phyloP scores from a whole-genome alignment of 2,329 filamentous ascomycete genomes.

The Aureobasidium sp. region DNA sequence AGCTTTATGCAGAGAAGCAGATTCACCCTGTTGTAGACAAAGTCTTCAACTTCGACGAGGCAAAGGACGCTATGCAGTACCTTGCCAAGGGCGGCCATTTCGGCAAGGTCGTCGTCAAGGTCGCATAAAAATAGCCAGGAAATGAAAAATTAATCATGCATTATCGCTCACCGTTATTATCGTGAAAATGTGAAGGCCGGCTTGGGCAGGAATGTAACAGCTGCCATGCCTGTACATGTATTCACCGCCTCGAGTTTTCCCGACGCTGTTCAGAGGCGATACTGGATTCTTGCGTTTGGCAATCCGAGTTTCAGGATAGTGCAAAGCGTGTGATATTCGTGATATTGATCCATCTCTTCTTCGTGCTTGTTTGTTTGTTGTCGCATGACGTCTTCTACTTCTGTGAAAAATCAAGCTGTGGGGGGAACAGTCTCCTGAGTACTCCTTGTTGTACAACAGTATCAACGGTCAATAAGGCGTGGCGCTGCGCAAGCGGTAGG shows the following conservation, averaged over 20 bases:
- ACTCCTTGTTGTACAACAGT: slow-evolving; percentile 3
- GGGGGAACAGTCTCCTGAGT: neutral
- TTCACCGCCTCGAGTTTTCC: neutral
- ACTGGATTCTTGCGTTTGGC: neutral
- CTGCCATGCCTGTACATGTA: neutral
- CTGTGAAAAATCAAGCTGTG: neutral
- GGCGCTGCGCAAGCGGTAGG: slow-evolving; percentile 5
- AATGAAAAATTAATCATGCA: slow-evolving; percentile 2
- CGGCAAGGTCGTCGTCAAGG: slow-evolving; percentile 34
- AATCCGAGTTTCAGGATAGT: neutral
- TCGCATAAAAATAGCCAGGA: slow-evolving; percentile 15
- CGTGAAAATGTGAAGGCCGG: neutral
- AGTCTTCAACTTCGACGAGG: slow-evolving; percentile 33
- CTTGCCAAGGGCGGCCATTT: slow-evolving; percentile 37
- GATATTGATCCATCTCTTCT: neutral
- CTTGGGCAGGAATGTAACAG: neutral
- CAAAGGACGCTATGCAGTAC: slow-evolving; percentile 34
- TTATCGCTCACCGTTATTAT: slow-evolving; percentile 1
- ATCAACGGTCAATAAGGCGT: slow-evolving; percentile 8
- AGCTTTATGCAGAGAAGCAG: slow-evolving; percentile 33
- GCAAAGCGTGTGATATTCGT: neutral
- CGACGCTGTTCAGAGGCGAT: neutral
- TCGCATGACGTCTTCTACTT: neutral
- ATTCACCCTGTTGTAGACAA: slow-evolving; percentile 34
- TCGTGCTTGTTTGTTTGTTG: slow-evolving; percentile 1